Evolutionary conservation across 768 basidiomycete genomes (phyloP).

Genomic region (Pleurotus djamor): DNA sequence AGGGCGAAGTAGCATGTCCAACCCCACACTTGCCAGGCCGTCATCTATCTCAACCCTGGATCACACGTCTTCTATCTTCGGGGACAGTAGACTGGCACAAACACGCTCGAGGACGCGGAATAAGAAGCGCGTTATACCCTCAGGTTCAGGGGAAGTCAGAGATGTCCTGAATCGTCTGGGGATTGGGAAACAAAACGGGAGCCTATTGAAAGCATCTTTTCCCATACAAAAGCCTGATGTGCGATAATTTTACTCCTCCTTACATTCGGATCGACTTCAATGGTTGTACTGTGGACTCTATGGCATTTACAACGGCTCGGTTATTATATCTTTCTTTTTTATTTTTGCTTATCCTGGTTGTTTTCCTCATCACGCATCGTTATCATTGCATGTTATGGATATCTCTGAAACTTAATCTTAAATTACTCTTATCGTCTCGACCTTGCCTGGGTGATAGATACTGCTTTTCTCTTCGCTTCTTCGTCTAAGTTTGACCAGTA

Average conservation of each 20-base stretch:
- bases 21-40: conserved; percentile 63
- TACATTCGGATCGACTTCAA: neutral
- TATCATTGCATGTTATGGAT: neutral
- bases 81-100: conserved; percentile 41
- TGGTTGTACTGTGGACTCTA: neutral
- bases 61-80: conserved; percentile 52
- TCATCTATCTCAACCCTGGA: conserved; percentile 80
- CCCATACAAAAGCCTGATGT: conserved; percentile 48
- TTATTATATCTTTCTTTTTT: too few species aligned
- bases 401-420: neutral
- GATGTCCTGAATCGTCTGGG: conserved; percentile 84
- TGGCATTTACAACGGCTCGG: neutral
- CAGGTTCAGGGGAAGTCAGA: conserved; percentile 68
- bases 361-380: neutral
- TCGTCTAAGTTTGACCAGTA: conserved; percentile 90
- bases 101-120: conserved; percentile 50
- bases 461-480: conserved; percentile 62
- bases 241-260: conserved; percentile 20
- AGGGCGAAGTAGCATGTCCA: conserved; percentile 82
- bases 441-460: conserved; percentile 38
- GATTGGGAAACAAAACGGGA: conserved; percentile 67
- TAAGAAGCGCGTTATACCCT: conserved; percentile 46
- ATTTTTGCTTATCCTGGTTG: neutral
- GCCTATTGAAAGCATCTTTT: conserved; percentile 71
- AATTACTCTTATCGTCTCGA: conserved; percentile 5